Evolutionary conservation across 768 basidiomycete species (phyloP).

Genomic region (Coprinellus micaceus): DNA sequence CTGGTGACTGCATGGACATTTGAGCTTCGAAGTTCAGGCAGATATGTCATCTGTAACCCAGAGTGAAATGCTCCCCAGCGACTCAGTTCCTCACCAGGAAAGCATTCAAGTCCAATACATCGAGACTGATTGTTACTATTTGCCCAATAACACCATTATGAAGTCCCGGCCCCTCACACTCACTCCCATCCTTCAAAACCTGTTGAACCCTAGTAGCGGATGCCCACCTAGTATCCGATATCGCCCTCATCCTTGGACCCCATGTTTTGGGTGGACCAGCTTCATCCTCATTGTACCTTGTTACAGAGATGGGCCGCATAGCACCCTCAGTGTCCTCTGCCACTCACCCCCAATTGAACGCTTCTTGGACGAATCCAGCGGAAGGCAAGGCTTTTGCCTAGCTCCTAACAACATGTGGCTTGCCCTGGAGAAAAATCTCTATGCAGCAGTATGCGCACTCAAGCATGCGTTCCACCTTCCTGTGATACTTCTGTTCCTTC

Average conservation of each 20-base stretch:
- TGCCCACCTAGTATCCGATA: not conserved
- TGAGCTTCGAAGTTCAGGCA: too few relatives aligned
- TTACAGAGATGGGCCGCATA: not conserved
- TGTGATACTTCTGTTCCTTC: not conserved
- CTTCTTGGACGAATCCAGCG: too few relatives aligned
- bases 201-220: not conserved
- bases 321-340: not conserved
- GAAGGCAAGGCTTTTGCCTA: too few relatives aligned
- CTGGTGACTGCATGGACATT: too few relatives aligned
- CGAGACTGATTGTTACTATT: too few relatives aligned
- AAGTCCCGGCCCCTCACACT: too few relatives aligned
- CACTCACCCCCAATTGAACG: not conserved
- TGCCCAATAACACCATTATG: too few relatives aligned
- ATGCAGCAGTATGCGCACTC: not conserved
- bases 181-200: not conserved
- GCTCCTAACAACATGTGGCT: not conserved
- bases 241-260: not conserved
- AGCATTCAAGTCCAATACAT: too few relatives aligned
- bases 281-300: not conserved
- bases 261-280: not conserved
- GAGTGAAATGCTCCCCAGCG: too few relatives aligned
- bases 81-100: too few relatives aligned
- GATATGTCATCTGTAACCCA: too few relatives aligned
- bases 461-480: not conserved
- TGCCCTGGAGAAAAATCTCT: not conserved